A percentile compares a stretch with the other conserved stretches of the same genome.
Conservation (phyloP, 1,139 yeast genomes). For the Hemisphaericaspora lyxosophila region DNA sequence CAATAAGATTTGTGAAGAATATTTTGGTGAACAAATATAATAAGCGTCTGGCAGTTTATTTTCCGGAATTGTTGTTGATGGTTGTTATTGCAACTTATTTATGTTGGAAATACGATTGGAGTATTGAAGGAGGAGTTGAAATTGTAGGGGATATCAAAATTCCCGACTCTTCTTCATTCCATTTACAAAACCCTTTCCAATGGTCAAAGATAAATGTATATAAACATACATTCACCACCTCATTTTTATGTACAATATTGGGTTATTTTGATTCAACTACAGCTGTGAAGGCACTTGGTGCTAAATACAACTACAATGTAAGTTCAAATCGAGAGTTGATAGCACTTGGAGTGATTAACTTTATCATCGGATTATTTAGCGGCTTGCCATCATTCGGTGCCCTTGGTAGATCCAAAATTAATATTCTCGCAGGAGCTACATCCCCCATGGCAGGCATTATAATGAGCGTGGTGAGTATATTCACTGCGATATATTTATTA, state of each 20-base stretch:
- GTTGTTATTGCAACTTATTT: constrained; percentile 29
- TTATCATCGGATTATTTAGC: constrained; percentile 28
- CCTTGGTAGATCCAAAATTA: constrained; percentile 37
- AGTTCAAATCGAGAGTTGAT: constrained; percentile 34
- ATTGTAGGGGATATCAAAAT: constrained; percentile 27
- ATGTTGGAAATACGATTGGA: constrained; percentile 26
- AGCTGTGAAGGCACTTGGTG: constrained; percentile 33
- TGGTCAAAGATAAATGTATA: constrained; percentile 19
- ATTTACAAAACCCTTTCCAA: constrained; percentile 26
- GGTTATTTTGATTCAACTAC: constrained; percentile 38
- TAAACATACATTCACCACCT: constrained; percentile 26
- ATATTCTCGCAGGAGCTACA: constrained; percentile 33
- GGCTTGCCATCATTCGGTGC: constrained; percentile 40
- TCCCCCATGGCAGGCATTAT: constrained; percentile 33
- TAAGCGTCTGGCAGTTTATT: constrained; percentile 21
- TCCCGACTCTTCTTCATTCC: constrained; percentile 8
- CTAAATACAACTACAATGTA: constrained; percentile 31
- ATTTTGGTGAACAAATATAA: constrained; percentile 19
- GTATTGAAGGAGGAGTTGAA: constrained; percentile 24
- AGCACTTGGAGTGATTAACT: constrained; percentile 33
- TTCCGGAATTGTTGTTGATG: constrained; percentile 36
- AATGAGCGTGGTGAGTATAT: constrained; percentile 25
- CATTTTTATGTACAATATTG: constrained; percentile 31
- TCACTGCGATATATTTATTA: constrained; percentile 25
- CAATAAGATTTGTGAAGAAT: constrained; percentile 20